Percentiles rank a stretch among this genome's conserved stretches.
Evolutionary conservation across 1,284 basidiomycete species (phyloP).

Genomic region (Cerioporus squamosus): DNA sequence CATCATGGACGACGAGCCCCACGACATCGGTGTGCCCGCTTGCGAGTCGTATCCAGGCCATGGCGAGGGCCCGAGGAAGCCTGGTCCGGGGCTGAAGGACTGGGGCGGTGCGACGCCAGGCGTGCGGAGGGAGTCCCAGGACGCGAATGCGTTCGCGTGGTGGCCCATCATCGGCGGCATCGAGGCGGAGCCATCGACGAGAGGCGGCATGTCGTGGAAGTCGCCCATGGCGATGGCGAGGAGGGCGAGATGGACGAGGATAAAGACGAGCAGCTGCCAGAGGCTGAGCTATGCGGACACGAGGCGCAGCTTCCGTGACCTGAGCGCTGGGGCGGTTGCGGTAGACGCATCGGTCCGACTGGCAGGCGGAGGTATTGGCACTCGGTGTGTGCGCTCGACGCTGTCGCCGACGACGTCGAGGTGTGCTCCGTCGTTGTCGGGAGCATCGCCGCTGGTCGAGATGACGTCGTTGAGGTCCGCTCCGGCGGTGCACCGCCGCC

Average conservation of each 20-base stretch:
- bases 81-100: neutral
- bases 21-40: conserved; percentile 7
- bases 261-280: conserved; percentile 17
- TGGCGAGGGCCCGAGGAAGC: neutral
- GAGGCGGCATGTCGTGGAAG: conserved; percentile 17
- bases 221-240: conserved; percentile 15
- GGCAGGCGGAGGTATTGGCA: neutral
- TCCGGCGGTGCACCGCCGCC: neutral
- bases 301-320: conserved; percentile 11
- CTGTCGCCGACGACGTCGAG: neutral
- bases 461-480: too few species aligned
- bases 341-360: conserved; percentile 11
- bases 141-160: neutral
- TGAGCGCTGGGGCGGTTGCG: conserved; percentile 12
- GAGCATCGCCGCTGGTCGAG: too few species aligned
- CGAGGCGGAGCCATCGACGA: conserved; percentile 5
- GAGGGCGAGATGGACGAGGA: conserved; percentile 15
- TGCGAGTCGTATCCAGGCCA: conserved; percentile 6
- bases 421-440: neutral
- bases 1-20: conserved; percentile 6
- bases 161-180: conserved; percentile 4
- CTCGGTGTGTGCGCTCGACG: neutral
- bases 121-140: conserved; percentile 1
- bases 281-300: conserved; percentile 4
- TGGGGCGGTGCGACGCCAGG: conserved; percentile 5